Base-by-base conservation (phyloP, 768 basidiomycete genomes). In the Lactifluus rugatus region DNA sequence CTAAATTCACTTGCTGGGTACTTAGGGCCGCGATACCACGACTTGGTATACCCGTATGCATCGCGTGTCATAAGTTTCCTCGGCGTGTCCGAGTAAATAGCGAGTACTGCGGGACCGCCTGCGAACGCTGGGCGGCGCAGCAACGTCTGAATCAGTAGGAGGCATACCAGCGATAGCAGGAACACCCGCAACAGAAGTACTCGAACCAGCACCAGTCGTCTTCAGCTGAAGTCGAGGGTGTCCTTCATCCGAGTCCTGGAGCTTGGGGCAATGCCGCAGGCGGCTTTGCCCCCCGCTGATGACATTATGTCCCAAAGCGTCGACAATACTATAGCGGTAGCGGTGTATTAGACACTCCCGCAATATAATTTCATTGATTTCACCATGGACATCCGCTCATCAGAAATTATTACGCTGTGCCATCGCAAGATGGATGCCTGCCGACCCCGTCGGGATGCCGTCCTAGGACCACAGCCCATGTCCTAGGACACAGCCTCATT, bases 321-420 rank as follows among this genome's bases (percentile, higher is more conserved):
- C 37, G 37, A 39, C 48, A 17, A 39, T 56, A 32, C 34, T 17
- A 34, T 34, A 25, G 28, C 17, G 37, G 32, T 56, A 60, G 54
- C 25, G 26, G 31, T 60, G 58, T 60, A 60, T 25, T 50, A 51
- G 48, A 31, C 58, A 46, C 21, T 55, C 37, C 42, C 42, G 42
- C 36, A 56, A 60, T 60, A 51, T 49, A 60, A 16, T 34, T 8
- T 19, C 9, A 46, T 46, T 45, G 48, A 54, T 26, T 13, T 16
- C 16, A 34, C 31, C 19, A 31, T 23, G 45, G 19, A 57, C 32
- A 48, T 28, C 25, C 17, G 25, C 8, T 23, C 21, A 46, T 41
- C 26, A 19, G 46, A 25, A n/a, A 3, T 25, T 16, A 19, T 23
- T 17, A 9, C 14, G 26, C 16, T 19, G 3, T 51, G 7, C 42